Evolutionary conservation across 2,329 filamentous ascomycete species (phyloP).

Genomic region (Thelonectria discophora): DNA sequence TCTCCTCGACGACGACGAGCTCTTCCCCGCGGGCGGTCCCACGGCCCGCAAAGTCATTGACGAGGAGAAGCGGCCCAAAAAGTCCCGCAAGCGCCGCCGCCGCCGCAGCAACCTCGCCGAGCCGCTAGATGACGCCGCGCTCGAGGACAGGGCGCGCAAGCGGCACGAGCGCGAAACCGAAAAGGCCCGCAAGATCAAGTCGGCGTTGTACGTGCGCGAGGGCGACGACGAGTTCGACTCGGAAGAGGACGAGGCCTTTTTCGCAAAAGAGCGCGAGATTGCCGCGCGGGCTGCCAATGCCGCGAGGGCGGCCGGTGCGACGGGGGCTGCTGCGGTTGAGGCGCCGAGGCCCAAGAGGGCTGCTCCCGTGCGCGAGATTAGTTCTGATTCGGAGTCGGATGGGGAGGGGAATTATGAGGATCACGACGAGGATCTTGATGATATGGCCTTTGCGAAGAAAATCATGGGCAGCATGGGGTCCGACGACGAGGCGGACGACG

Average conservation of each 20-base stretch:
- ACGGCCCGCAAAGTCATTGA: conserved; percentile 64
- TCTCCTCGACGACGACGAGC: conserved; percentile 57
- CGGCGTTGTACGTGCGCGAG: conserved; percentile 79
- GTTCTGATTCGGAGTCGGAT: conserved; percentile 43
- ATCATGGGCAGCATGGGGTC: conserved; percentile 37
- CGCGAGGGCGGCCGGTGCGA: conserved; percentile 37
- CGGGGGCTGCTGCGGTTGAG: conserved; percentile 3
- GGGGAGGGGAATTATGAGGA: conserved; percentile 31
- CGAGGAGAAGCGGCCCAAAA: conserved; percentile 64
- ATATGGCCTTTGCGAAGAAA: conserved; percentile 32
- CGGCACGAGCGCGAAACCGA: conserved; percentile 76
- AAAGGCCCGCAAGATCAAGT: conserved; percentile 83
- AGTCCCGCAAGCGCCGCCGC: conserved; percentile 54
- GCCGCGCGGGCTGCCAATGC: conserved; percentile 61
- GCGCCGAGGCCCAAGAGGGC: conserved; percentile 38
- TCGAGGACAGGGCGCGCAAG: conserved; percentile 69
- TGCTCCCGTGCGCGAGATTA: conserved; percentile 29
- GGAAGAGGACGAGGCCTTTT: conserved; percentile 76
- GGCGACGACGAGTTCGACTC: conserved; percentile 91
- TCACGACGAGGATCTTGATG: conserved; percentile 32
- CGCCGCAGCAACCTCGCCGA: conserved; percentile 55
- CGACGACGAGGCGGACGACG: conserved; percentile 41
- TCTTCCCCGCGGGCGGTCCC: conserved; percentile 76
- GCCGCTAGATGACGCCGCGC: conserved; percentile 67
- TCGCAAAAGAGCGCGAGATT: conserved; percentile 71